Conservation (phyloP, 345 rosid species). For the Gossypium stocksii region DNA sequence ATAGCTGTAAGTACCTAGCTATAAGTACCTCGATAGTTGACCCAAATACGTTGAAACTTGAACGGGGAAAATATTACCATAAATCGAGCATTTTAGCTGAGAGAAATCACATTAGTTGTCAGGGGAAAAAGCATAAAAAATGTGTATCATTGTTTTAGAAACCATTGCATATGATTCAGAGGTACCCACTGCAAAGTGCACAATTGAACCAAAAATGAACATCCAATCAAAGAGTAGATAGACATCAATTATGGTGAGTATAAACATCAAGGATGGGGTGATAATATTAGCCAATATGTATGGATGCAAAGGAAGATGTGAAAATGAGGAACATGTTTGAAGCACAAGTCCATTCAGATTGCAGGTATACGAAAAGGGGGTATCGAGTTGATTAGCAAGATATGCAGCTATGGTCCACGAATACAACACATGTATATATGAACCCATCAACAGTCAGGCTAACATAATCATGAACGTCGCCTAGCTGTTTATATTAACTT, state of each 20-base stretch:
- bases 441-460: background rate
- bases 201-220: background rate
- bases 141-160: background rate
- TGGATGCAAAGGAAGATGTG: background rate
- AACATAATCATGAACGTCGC: background rate
- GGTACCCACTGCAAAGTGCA: background rate
- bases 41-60: background rate
- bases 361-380: background rate
- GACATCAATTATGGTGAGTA: background rate
- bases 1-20: no score
- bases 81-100: background rate
- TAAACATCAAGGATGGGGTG: no score
- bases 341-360: background rate
- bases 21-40: background rate
- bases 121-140: background rate
- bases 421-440: background rate
- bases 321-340: background rate
- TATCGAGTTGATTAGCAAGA: background rate
- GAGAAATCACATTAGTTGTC: background rate
- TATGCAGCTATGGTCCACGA: background rate
- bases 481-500: background rate
- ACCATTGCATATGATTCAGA: background rate
- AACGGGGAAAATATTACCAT: background rate
- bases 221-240: background rate
- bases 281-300: no score